These are phyloP conservation scores for Zopfia rhizophila DNA, from an alignment of 2,329 filamentous ascomycete species.

Conservation along the genomic window DNA sequence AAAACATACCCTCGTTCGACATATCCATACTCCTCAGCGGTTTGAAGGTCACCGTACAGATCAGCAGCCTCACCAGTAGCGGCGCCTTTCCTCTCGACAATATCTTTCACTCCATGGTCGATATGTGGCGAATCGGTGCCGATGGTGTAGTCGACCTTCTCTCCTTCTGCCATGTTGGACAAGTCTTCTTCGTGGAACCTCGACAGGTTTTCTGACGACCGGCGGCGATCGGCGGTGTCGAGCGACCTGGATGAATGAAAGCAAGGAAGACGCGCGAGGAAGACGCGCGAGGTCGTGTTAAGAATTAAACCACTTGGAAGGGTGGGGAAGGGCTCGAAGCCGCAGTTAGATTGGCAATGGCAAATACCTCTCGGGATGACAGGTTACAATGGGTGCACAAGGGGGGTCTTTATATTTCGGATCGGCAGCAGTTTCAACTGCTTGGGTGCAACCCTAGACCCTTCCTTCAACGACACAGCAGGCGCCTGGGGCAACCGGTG, in stretches of 20 bases:
- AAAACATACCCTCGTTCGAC: constrained; percentile 58
- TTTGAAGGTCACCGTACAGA: constrained; percentile 62
- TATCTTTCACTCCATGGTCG: constrained; percentile 36
- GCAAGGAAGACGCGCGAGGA: background rate
- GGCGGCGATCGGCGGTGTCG: background rate
- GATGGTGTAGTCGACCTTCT: constrained; percentile 40
- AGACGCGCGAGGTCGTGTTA: background rate
- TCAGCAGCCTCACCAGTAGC: constrained; percentile 60
- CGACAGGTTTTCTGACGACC: constrained; percentile 9
- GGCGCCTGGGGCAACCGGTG: constrained; percentile 23
- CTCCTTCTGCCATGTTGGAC: constrained; percentile 35
- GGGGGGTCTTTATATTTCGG: constrained; percentile 38
- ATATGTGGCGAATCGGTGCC: constrained; percentile 19
- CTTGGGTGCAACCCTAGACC: constrained; percentile 26
- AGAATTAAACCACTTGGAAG: background rate
- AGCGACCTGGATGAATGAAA: background rate
- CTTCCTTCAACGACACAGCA: constrained; percentile 26
- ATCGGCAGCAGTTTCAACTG: constrained; percentile 23
- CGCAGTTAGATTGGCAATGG: constrained; percentile 29
- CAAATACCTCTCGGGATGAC: constrained; percentile 25
- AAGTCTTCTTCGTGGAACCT: constrained; percentile 5
- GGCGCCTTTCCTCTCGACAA: constrained; percentile 35
- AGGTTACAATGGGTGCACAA: constrained; percentile 28
- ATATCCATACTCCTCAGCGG: constrained; percentile 63
- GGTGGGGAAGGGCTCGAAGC: constrained; percentile 23